Evolutionary conservation across 2,329 filamentous ascomycete species (phyloP).

Genomic region (Uncinocarpus reesii): DNA sequence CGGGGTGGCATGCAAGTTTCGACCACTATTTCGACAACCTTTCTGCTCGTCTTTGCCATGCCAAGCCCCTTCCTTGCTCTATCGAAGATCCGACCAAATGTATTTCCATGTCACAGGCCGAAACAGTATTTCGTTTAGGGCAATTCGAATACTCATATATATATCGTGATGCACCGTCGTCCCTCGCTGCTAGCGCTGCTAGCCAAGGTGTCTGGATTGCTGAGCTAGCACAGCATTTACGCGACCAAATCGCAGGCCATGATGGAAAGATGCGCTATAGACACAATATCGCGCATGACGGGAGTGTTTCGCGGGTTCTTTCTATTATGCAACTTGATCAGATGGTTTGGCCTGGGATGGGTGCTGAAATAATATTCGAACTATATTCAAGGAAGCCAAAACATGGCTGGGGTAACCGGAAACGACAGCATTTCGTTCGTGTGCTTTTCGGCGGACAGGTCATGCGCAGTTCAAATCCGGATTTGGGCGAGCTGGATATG

Average conservation of each 20-base stretch:
- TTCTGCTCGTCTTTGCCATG: slow-evolving; percentile 66
- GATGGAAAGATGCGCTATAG: slow-evolving; percentile 44
- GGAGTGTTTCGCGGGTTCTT: slow-evolving; percentile 56
- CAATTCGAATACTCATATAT: slow-evolving; percentile 73
- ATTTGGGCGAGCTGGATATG: slow-evolving; percentile 61
- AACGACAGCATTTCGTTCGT: slow-evolving; percentile 45
- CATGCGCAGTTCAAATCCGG: slow-evolving; percentile 57
- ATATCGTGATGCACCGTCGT: slow-evolving; percentile 56
- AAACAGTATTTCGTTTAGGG: slow-evolving; percentile 64
- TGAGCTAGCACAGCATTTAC: slow-evolving; percentile 58
- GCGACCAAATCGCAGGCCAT: slow-evolving; percentile 41
- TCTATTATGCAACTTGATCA: slow-evolving; percentile 59
- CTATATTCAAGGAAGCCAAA: slow-evolving; percentile 45
- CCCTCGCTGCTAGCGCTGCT: slow-evolving; percentile 51
- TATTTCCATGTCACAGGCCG: slow-evolving; percentile 51
- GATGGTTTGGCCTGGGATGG: slow-evolving; percentile 84
- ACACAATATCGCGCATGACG: slow-evolving; percentile 75
- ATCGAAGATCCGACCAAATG: slow-evolving; percentile 43
- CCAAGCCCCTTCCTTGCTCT: slow-evolving; percentile 60
- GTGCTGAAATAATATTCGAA: slow-evolving; percentile 67
- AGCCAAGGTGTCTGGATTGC: slow-evolving; percentile 64
- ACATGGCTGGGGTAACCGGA: slow-evolving; percentile 10
- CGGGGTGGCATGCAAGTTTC: slow-evolving; percentile 55
- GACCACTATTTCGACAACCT: slow-evolving; percentile 84
- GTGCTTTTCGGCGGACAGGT: slow-evolving; percentile 62